phyloP scores from a whole-genome alignment of 225 moss, liverwort and hornwort genomes.

The Physcomitrium patens region DNA sequence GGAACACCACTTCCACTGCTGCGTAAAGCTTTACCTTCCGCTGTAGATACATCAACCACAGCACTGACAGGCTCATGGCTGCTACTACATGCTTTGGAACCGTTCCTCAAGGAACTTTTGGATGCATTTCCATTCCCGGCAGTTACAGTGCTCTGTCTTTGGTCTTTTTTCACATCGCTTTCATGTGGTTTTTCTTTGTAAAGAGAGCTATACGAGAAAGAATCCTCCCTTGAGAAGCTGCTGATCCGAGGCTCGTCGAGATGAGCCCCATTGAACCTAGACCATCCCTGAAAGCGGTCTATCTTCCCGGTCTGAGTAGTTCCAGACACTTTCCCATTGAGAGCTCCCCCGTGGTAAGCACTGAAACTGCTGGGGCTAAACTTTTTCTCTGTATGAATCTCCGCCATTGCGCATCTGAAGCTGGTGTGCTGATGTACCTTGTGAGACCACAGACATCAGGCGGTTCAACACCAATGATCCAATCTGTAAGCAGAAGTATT shows the following conservation, averaged over 20 bases:
- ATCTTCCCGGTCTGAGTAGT: slow-evolving; percentile 42
- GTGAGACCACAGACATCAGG: slow-evolving; percentile 43
- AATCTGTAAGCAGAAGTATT: slow-evolving; percentile 19
- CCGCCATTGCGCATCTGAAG: slow-evolving; percentile 58
- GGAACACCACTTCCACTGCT: slow-evolving; percentile 50
- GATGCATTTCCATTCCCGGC: slow-evolving; percentile 34
- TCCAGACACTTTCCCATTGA: slow-evolving; percentile 44
- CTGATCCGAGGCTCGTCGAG: slow-evolving; percentile 50
- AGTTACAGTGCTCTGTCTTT: slow-evolving; percentile 27
- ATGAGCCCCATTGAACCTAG: slow-evolving; percentile 43
- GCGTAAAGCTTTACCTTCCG: slow-evolving; percentile 39
- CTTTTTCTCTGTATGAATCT: slow-evolving; percentile 56
- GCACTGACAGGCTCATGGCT: slow-evolving; percentile 33
- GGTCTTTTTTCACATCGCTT: slow-evolving; percentile 28
- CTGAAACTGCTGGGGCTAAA: slow-evolving; percentile 39
- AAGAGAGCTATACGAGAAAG: slow-evolving; percentile 37
- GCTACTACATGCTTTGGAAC: slow-evolving; percentile 28
- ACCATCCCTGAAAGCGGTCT: slow-evolving; percentile 63
- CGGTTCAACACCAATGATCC: slow-evolving; percentile 27
- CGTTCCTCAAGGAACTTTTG: slow-evolving; percentile 29
- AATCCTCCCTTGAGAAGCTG: slow-evolving; percentile 55
- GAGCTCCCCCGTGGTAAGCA: slow-evolving; percentile 37
- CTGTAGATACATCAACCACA: slow-evolving; percentile 23
- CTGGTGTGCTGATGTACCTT: slow-evolving; percentile 18
- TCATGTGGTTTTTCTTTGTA: slow-evolving; percentile 32